These are phyloP conservation scores for Erysimum cheiri DNA, from an alignment of 441 rosid genomes.

Conservation along the genomic window DNA sequence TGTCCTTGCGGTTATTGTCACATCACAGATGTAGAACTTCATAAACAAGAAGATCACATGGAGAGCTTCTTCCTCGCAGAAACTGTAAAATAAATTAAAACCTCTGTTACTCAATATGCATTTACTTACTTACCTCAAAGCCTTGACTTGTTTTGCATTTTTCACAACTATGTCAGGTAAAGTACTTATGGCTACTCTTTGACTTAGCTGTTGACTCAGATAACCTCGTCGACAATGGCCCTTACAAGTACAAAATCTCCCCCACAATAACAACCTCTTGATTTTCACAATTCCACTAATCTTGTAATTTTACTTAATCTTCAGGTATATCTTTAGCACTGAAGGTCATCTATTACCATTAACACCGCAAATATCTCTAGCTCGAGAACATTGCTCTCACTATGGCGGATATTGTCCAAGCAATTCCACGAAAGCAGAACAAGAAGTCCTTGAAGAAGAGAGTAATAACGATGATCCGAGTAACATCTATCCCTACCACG, in stretches of 20 bases:
- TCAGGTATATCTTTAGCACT: slow-evolving; percentile 86
- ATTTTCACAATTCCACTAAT: neutral
- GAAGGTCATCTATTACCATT: slow-evolving; percentile 94
- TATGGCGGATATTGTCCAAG: slow-evolving; percentile 78
- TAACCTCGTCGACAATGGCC: slow-evolving; percentile 97
- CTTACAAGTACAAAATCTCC: slow-evolving; percentile 72
- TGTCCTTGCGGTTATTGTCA: slow-evolving; percentile 99
- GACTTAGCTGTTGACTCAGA: slow-evolving; percentile 91
- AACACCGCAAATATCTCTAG: slow-evolving; percentile 90
- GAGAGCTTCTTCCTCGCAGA: slow-evolving; percentile 99
- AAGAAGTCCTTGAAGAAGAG: slow-evolving; percentile 44
- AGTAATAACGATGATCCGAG: slow-evolving; percentile 48
- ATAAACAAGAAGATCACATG: slow-evolving; percentile 93
- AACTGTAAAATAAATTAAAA: slow-evolving; percentile 59
- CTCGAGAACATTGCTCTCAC: slow-evolving; percentile 84
- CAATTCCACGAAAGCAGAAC: slow-evolving; percentile 47
- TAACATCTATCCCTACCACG: slow-evolving; percentile 49
- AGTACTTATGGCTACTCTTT: slow-evolving; percentile 96
- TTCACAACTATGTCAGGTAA: slow-evolving; percentile 60
- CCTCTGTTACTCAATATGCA: slow-evolving; percentile 20
- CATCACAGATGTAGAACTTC: slow-evolving; percentile 90
- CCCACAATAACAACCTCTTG: neutral
- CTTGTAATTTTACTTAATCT: slow-evolving; percentile 6
- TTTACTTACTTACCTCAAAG: slow-evolving; percentile 23
- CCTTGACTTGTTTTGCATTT: slow-evolving; percentile 23